Conservation (phyloP, 768 basidiomycete species). For the Serendipita sp. region DNA sequence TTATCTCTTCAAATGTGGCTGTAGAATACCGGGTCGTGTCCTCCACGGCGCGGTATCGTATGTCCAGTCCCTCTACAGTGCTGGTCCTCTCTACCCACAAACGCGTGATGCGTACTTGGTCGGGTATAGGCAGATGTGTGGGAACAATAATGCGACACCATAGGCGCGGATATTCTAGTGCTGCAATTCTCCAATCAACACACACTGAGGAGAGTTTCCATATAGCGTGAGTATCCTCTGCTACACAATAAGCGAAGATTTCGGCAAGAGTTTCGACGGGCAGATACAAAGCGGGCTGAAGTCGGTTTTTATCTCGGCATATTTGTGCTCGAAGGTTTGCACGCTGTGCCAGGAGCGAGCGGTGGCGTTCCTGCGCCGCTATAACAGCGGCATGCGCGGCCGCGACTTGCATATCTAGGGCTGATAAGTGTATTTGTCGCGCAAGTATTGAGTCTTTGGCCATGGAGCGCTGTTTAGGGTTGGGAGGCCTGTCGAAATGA, state of each 20-base stretch:
- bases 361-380: not conserved
- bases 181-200: not conserved
- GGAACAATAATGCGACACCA: slow-evolving; percentile 1
- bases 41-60: slow-evolving; percentile 4
- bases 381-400: slow-evolving; percentile 1
- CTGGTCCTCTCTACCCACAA: not conserved
- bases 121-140: not conserved
- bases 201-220: slow-evolving; percentile 4
- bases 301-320: slow-evolving; percentile 4
- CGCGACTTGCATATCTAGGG: slow-evolving; percentile 1
- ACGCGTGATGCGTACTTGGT: slow-evolving; percentile 1
- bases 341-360: not conserved
- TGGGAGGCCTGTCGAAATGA: slow-evolving; percentile 4
- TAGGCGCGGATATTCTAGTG: not conserved
- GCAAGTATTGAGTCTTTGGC: slow-evolving; percentile 1
- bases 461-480: not conserved
- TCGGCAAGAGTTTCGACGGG: not conserved
- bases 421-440: not conserved
- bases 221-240: not conserved
- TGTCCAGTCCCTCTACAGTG: not conserved
- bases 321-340: slow-evolving; percentile 1
- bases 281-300: not conserved
- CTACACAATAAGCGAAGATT: not conserved
- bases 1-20: slow-evolving; percentile 1
- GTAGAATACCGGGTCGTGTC: not conserved